Evolutionary conservation across 768 basidiomycete species (phyloP).

Genomic region (Asterophora lycoperdoides): DNA sequence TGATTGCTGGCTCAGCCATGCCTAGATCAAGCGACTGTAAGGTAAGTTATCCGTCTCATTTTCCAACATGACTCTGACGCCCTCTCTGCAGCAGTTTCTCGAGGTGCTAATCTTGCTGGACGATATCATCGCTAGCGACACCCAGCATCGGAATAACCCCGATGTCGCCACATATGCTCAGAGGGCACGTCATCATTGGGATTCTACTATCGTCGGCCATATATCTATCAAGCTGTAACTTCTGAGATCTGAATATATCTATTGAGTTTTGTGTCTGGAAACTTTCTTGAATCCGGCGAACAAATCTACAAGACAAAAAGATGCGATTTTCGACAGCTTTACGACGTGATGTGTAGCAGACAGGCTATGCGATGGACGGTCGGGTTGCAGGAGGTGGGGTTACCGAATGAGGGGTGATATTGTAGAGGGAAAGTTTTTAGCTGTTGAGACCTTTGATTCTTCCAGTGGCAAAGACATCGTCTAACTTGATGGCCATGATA

Average conservation of each 20-base stretch:
- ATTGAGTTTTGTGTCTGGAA: no score
- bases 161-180: constrained; percentile 1
- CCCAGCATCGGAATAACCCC: not conserved
- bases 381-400: not conserved
- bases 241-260: no score
- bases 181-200: constrained; percentile 7
- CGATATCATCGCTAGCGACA: constrained; percentile 4
- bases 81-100: not conserved
- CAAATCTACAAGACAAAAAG: no score
- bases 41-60: not conserved
- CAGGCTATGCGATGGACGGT: no score
- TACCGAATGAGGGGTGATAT: not conserved
- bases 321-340: no score
- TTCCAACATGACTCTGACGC: not conserved
- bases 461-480: constrained; percentile 13
- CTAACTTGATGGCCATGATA: constrained; percentile 11
- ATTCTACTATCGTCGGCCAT: not conserved
- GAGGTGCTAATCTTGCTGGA: not conserved
- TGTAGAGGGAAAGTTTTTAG: not conserved
- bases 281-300: no score
- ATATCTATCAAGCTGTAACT: not conserved
- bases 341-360: no score
- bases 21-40: not conserved
- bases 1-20: not conserved
- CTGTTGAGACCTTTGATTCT: constrained; percentile 18